Conservation (phyloP, 1,139 yeast species). For the Taphrina populina region DNA sequence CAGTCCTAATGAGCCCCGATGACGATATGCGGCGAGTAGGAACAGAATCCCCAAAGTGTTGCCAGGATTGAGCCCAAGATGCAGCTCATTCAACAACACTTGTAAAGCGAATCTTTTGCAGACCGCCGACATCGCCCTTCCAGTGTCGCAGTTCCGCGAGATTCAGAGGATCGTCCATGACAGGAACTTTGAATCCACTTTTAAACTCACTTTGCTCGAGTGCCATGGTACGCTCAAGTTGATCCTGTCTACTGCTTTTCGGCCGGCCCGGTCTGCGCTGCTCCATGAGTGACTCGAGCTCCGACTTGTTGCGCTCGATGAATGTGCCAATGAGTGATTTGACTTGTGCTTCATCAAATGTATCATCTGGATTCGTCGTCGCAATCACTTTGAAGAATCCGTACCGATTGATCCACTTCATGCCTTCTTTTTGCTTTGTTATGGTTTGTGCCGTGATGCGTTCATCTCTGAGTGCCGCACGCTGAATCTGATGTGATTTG, state of each 20-base stretch:
- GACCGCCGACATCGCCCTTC: conserved; percentile 29
- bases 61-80: no score
- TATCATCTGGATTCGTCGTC: conserved; percentile 17
- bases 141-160: conserved; percentile 22
- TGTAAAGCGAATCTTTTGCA: conserved; percentile 23
- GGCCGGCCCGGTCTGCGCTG: conserved; percentile 27
- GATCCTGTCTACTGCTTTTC: conserved; percentile 19
- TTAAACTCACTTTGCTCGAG: conserved; percentile 24
- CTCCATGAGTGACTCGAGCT: conserved; percentile 13
- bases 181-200: conserved; percentile 31
- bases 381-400: conserved; percentile 31
- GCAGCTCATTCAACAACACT: no score
- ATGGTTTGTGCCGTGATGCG: conserved; percentile 26
- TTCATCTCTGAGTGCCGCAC: conserved; percentile 31
- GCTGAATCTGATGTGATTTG: conserved; percentile 30
- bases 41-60: no score
- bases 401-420: conserved; percentile 28
- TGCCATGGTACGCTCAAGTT: conserved; percentile 14
- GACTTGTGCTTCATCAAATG: conserved; percentile 13
- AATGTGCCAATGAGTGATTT: conserved; percentile 19
- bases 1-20: no score
- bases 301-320: conserved; percentile 25
- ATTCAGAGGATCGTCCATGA: conserved; percentile 20
- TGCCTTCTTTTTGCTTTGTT: conserved; percentile 22
- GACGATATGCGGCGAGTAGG: no score